A percentile compares a stretch with the other conserved stretches of the same genome.
phyloP scores from a whole-genome alignment of 257 asterid genomes.

The Nicotiana undulata region DNA sequence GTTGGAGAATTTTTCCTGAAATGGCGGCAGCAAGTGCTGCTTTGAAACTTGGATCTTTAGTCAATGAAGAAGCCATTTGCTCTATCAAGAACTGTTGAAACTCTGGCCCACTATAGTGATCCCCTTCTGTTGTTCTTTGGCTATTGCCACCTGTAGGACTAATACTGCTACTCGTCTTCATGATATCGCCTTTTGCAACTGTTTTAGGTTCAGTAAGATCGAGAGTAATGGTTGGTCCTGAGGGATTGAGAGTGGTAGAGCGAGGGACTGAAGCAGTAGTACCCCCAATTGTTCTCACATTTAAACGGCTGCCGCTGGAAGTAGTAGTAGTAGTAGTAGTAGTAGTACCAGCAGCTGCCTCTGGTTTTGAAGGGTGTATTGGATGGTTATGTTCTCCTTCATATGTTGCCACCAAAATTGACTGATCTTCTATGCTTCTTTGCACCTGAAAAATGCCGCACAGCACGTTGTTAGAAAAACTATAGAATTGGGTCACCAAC shows the following conservation, averaged over 20 bases:
- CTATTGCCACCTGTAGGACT: background rate
- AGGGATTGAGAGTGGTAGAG: constrained; percentile 32
- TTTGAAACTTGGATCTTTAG: constrained; percentile 82
- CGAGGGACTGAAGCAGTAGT: constrained; percentile 32
- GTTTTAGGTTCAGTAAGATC: constrained; percentile 55
- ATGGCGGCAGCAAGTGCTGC: constrained; percentile 96
- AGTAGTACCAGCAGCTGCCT: background rate
- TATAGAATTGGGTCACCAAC: no score
- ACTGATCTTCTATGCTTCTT: constrained; percentile 74
- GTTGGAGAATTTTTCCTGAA: constrained; percentile 67
- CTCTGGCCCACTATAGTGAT: constrained; percentile 21
- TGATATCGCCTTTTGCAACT: constrained; percentile 7
- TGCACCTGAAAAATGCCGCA: constrained; percentile 11
- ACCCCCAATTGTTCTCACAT: background rate
- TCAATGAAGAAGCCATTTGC: constrained; percentile 83
- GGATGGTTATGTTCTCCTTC: constrained; percentile 92
- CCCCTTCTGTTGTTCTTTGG: background rate
- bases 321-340: background rate
- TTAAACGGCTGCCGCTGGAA: constrained; percentile 21
- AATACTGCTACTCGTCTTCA: background rate
- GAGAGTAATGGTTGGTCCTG: constrained; percentile 41
- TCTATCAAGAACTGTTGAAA: constrained; percentile 59
- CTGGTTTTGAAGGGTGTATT: constrained; percentile 40
- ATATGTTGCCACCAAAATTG: constrained; percentile 64
- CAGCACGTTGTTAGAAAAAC: background rate